These are phyloP conservation scores for Urochloa ruziziensis DNA, from an alignment of 176 grass and related monocot species.

Conservation along the genomic window DNA sequence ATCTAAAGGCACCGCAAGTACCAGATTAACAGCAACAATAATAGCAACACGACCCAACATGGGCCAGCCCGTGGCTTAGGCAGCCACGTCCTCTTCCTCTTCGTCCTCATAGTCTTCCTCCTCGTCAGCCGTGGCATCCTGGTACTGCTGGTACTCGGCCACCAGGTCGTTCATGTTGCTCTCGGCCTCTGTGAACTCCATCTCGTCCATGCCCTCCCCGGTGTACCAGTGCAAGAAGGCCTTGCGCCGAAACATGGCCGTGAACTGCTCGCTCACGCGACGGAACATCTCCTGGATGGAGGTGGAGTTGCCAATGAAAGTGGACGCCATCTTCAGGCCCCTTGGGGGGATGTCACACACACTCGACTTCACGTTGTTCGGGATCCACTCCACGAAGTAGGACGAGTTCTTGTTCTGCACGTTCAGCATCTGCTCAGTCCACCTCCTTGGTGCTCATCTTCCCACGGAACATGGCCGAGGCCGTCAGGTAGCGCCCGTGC, in stretches of 20 bases:
- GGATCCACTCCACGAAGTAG: constrained; percentile 95
- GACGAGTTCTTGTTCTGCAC: constrained; percentile 98
- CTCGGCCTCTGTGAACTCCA: constrained; percentile 87
- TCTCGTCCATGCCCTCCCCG: constrained; percentile 96
- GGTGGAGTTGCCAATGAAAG: constrained; percentile 73
- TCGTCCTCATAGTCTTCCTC: constrained; percentile 49
- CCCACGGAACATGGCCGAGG: constrained; percentile 92
- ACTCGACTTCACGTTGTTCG: constrained; percentile 91
- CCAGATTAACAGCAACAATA: neutral
- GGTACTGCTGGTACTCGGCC: constrained; percentile 69
- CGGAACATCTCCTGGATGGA: constrained; percentile 86
- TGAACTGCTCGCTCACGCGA: constrained; percentile 94
- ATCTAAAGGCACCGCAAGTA: constrained; percentile 9
- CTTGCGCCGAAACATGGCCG: constrained; percentile 96
- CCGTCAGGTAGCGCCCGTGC: constrained; percentile 79
- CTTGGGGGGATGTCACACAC: constrained; percentile 86
- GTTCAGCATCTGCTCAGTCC: constrained; percentile 91
- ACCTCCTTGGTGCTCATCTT: constrained; percentile 99
- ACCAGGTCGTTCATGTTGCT: constrained; percentile 85
- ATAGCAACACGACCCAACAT: constrained; percentile 7
- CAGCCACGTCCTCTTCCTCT: constrained; percentile 46
- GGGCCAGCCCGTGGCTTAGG: constrained; percentile 21
- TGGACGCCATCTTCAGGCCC: constrained; percentile 64
- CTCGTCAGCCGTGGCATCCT: constrained; percentile 50
- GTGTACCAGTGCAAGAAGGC: constrained; percentile 99